phyloP scores from a whole-genome alignment of 225 moss, liverwort and hornwort species.

The Lunularia cruciata region DNA sequence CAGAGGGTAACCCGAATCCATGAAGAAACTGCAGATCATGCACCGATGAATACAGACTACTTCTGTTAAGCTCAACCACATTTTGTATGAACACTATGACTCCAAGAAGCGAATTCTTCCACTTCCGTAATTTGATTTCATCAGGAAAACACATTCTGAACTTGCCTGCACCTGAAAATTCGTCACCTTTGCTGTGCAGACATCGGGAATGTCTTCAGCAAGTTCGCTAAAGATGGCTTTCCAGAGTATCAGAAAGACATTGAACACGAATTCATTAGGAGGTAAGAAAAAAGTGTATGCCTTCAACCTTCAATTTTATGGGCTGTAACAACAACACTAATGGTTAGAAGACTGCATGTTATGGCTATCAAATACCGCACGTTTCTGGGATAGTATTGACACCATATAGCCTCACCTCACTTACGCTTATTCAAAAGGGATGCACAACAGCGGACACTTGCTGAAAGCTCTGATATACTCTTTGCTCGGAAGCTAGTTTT shows the following conservation, averaged over 20 bases:
- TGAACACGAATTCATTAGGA: conserved; percentile 63
- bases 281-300: conserved; percentile 45
- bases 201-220: conserved; percentile 53
- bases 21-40: neutral
- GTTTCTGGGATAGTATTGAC: no score
- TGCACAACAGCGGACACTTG: neutral
- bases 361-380: no score
- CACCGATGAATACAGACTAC: no score
- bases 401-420: neutral
- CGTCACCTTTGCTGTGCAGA: conserved; percentile 35
- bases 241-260: conserved; percentile 58
- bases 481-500: neutral
- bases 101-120: no score
- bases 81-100: no score
- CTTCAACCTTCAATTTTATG: no score
- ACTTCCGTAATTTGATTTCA: no score
- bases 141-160: no score
- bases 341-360: no score
- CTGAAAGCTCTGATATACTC: neutral
- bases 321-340: no score
- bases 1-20: neutral
- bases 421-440: neutral
- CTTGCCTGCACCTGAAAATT: no score
- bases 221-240: conserved; percentile 67
- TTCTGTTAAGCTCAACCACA: no score